phyloP scores from a whole-genome alignment of 495 filamentous ascomycete genomes.

The Melanomma pulvis-pyrius region DNA sequence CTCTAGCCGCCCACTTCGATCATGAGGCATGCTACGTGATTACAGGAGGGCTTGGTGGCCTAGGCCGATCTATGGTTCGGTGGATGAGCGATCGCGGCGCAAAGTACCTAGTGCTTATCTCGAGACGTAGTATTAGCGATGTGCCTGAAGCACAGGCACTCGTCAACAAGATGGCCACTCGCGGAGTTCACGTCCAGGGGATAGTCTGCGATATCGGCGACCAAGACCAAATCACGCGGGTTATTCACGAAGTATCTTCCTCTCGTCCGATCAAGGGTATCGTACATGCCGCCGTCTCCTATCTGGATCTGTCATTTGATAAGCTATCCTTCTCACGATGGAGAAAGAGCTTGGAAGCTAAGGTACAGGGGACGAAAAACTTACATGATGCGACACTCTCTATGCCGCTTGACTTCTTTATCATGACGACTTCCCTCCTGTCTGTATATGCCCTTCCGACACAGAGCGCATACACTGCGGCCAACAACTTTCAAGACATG shows the following conservation, averaged over 20 bases:
- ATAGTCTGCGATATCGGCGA: constrained; percentile 13
- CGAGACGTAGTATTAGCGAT: constrained; percentile 1
- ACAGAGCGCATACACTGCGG: constrained; percentile 27
- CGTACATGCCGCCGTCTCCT: constrained; percentile 36
- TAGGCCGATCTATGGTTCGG: constrained; percentile 27
- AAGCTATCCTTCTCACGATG: constrained; percentile 27
- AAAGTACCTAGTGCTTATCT: constrained; percentile 27
- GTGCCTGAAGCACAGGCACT: background rate
- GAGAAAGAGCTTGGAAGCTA: constrained; percentile 16
- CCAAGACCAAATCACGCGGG: constrained; percentile 2
- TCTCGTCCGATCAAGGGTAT: constrained; percentile 37
- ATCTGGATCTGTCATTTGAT: constrained; percentile 35
- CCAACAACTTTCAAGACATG: constrained; percentile 28
- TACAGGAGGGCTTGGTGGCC: constrained; percentile 35
- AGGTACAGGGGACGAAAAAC: constrained; percentile 32
- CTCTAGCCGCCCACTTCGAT: constrained; percentile 27
- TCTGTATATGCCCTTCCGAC: constrained; percentile 10
- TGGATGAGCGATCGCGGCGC: constrained; percentile 40
- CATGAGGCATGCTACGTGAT: constrained; percentile 36
- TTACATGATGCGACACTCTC: constrained; percentile 30
- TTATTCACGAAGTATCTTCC: constrained; percentile 6
- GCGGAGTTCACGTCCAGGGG: background rate
- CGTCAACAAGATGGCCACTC: background rate
- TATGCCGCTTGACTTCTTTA: constrained; percentile 36
- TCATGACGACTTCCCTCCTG: constrained; percentile 23